Evolutionary conservation across 2,329 filamentous ascomycete genomes (phyloP).

Genomic region (Bretziella fagacearum): DNA sequence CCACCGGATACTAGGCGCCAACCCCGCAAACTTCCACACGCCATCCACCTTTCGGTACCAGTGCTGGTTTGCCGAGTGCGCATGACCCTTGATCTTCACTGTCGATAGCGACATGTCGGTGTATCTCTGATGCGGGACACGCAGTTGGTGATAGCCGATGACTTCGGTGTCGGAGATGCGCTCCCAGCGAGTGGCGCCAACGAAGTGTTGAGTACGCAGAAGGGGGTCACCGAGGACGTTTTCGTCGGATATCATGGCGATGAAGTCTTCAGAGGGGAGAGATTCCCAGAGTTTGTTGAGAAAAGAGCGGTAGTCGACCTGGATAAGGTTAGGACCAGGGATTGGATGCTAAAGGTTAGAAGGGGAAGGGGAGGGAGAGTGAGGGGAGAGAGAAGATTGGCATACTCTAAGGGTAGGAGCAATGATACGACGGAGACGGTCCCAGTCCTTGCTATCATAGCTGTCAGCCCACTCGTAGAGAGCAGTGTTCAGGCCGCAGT

Average conservation of each 20-base stretch:
- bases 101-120: constrained; percentile 29
- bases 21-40: constrained; percentile 44
- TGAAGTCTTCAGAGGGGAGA: constrained; percentile 45
- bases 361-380: background rate
- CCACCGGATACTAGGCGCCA: constrained; percentile 39
- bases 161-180: constrained; percentile 40
- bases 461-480: constrained; percentile 43
- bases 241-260: constrained; percentile 39
- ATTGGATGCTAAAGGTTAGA: constrained; percentile 32
- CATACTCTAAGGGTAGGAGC: constrained; percentile 28
- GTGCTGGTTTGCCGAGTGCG: constrained; percentile 39
- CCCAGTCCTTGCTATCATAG: constrained; percentile 52
- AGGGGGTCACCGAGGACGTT: constrained; percentile 43
- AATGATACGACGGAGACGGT: constrained; percentile 40
- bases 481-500: constrained; percentile 18
- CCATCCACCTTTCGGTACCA: constrained; percentile 41
- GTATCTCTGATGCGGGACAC: constrained; percentile 46
- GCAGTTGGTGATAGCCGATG: constrained; percentile 42
- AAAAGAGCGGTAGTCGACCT: constrained; percentile 56
- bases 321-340: constrained; percentile 12
- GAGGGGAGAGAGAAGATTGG: background rate
- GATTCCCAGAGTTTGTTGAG: constrained; percentile 42
- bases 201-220: constrained; percentile 48
- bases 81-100: constrained; percentile 42
- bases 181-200: constrained; percentile 42